These are phyloP conservation scores for Pyrenula aspistea DNA, from an alignment of 495 filamentous ascomycete genomes.

Conservation along the genomic window DNA sequence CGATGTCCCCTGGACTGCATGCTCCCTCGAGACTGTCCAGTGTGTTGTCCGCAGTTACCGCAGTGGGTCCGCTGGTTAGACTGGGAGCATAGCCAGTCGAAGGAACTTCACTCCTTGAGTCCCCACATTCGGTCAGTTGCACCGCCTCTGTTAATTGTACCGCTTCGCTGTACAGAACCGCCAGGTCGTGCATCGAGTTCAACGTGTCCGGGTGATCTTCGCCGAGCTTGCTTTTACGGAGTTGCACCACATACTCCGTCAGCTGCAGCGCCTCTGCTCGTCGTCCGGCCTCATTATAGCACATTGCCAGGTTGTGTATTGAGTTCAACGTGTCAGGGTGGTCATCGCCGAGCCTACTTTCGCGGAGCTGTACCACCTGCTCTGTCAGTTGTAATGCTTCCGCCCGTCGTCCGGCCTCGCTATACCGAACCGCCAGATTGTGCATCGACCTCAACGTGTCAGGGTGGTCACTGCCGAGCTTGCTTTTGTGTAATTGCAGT, in stretches of 20 bases:
- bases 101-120: too few relatives aligned
- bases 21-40: too few relatives aligned
- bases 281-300: neutral
- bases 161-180: conserved; percentile 5
- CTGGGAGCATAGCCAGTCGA: too few relatives aligned
- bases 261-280: conserved; percentile 15
- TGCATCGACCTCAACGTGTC: conserved; percentile 18
- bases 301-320: conserved; percentile 5
- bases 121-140: too few relatives aligned
- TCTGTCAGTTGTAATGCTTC: conserved; percentile 5
- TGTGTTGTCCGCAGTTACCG: too few relatives aligned
- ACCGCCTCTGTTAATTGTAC: too few relatives aligned
- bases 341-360: conserved; percentile 3
- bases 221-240: conserved; percentile 11
- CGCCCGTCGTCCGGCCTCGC: neutral
- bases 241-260: conserved; percentile 1
- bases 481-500: too few relatives aligned
- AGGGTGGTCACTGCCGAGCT: too few relatives aligned
- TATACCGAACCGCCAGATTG: neutral
- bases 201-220: conserved; percentile 17
- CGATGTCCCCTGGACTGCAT: too few relatives aligned
- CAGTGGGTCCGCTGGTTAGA: too few relatives aligned
- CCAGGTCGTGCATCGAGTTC: conserved; percentile 14
- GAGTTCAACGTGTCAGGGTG: conserved; percentile 8
- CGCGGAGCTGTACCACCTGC: neutral